These are phyloP conservation scores for Sordaria brevicollis DNA, from an alignment of 495 filamentous ascomycete species.

Conservation along the genomic window DNA sequence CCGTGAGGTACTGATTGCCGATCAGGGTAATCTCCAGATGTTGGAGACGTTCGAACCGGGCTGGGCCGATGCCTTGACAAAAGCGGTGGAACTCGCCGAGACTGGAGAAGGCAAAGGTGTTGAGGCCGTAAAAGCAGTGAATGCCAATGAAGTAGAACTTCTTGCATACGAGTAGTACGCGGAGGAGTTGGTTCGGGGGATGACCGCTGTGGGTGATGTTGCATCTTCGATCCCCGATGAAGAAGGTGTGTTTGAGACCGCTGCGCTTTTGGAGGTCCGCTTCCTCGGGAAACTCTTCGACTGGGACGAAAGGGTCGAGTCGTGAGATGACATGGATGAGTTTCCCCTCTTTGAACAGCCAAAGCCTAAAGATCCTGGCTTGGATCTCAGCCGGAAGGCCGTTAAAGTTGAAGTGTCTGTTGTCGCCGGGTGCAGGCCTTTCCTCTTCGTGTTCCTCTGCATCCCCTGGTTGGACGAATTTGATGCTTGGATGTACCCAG, in stretches of 20 bases:
- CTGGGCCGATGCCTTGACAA: conserved; percentile 19
- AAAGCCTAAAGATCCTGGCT: conserved; percentile 16
- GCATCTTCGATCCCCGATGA: conserved; percentile 16
- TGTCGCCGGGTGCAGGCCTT: background rate
- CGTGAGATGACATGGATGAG: conserved; percentile 31
- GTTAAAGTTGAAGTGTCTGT: conserved; percentile 15
- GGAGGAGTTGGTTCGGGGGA: conserved; percentile 17
- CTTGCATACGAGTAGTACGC: conserved; percentile 19
- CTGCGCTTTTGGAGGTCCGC: conserved; percentile 5
- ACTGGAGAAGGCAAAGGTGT: conserved; percentile 35
- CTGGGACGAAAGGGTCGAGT: conserved; percentile 19
- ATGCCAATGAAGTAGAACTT: conserved; percentile 22
- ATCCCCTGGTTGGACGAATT: background rate
- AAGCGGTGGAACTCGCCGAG: conserved; percentile 33
- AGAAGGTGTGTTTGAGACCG: conserved; percentile 21
- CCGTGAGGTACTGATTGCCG: conserved; percentile 16
- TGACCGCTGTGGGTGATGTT: conserved; percentile 12
- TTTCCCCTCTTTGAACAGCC: conserved; percentile 14
- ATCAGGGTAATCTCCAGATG: conserved; percentile 26
- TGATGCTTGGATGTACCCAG: conserved; percentile 18
- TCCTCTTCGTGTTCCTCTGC: background rate
- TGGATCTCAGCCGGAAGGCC: conserved; percentile 19
- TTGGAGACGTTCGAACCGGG: conserved; percentile 24
- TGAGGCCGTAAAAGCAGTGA: conserved; percentile 32
- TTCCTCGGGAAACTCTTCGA: conserved; percentile 6